Evolutionary conservation across 306 rosid species (phyloP).

Genomic region (Begonia peltatifolia): DNA sequence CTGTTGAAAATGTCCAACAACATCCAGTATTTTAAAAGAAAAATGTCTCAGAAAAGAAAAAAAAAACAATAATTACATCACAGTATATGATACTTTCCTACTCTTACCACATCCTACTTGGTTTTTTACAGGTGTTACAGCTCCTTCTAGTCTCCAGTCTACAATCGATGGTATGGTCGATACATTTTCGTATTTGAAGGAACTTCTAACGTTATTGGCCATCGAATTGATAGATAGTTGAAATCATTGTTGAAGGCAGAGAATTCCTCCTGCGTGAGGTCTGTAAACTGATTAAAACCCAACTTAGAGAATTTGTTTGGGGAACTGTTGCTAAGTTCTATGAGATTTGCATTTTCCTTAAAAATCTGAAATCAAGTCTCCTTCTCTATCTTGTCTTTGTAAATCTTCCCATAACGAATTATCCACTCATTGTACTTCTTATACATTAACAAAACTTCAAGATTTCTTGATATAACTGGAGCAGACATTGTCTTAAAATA

Average conservation of each 20-base stretch:
- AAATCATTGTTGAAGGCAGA: constrained; percentile 16
- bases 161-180: constrained; percentile 6
- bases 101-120: constrained; percentile 22
- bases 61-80: background rate
- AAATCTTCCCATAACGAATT: background rate
- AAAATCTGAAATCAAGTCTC: constrained; percentile 9
- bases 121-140: constrained; percentile 18
- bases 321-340: constrained; percentile 20
- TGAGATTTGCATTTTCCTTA: constrained; percentile 17
- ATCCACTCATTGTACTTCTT: background rate
- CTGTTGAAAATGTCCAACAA: constrained; percentile 43
- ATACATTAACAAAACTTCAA: background rate
- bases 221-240: background rate
- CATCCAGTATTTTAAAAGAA: constrained; percentile 14
- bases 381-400: background rate
- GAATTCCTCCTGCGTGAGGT: constrained; percentile 29
- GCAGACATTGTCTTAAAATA: constrained; percentile 8
- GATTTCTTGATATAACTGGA: background rate
- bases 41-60: no score
- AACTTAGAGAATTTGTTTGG: constrained; percentile 20
- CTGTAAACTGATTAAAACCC: constrained; percentile 21
- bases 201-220: background rate
- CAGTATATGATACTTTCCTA: background rate
- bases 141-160: constrained; percentile 26
- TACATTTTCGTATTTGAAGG: constrained; percentile 9